Base-by-base conservation (phyloP, 2,329 filamentous ascomycete species). In the Colletotrichum chrysophilum region DNA sequence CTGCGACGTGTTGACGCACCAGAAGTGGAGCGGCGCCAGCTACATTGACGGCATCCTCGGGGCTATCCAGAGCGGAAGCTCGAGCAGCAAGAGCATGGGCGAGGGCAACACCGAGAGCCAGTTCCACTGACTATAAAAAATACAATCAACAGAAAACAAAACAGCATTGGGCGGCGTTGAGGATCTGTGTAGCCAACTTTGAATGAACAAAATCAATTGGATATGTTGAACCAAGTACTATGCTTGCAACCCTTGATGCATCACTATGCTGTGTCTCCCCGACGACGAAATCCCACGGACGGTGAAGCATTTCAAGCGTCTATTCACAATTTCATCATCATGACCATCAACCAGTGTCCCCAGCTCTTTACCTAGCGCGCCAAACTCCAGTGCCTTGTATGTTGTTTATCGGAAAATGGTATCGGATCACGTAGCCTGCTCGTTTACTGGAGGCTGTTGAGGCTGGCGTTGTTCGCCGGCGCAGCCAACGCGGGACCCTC, bases 1-100 rank as follows among this genome's bases (percentile, higher is more conserved):
- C 16, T 96, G 95, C 74, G 96, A 98, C 80, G 96, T 98, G n/a
- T 87, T 98, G 78, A 98, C 95, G 52, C 96, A 98, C 84, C 96
- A 98, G 88, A 97, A 97, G 83, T 96, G 94, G 94, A 92, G 90
- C 78, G 90, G 90, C 26, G 90, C 90, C 0, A 86, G 83, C 76
- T 92, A 98, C 83, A 94, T 98, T 79, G 96, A 98, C 83, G 96
- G 96, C 4, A 96, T 98, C 62, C 83, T 98, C 36, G 96, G 96
- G 0, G 93, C 94, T 6, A 97, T 98, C 67, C 95, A 98, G 86
- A 98, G 95, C 80, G 96, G 96, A 26, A 98, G 94, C 86, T 96
- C 93, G 72, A 93, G 94, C 70, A 97, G 92, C 83, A 96, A 93
- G 91, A 97, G 95, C 84, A 98, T 98, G 96, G 96, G 96, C 1